Base-by-base conservation (phyloP, 2,329 filamentous ascomycete species). In the Aureobasidium vineae region DNA sequence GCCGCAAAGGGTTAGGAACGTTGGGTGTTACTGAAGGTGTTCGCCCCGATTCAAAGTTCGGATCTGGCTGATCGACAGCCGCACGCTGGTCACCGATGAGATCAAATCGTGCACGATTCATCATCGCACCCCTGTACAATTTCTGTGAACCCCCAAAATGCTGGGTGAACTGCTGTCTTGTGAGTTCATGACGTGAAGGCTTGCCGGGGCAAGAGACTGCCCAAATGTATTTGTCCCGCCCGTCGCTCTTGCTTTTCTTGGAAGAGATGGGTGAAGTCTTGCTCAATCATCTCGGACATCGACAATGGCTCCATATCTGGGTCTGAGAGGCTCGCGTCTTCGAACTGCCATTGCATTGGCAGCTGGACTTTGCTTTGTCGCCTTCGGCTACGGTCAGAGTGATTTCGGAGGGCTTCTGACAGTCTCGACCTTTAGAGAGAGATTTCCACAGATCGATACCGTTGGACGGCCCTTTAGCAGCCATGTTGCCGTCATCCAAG, bases 301-400 rank as follows among this genome's bases (percentile, higher is more conserved):
- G 7, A 59, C n/a, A 49, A 67, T 67, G 66, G 67, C 69, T n/a
- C 66, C 65, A 33, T 70, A 68, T 65, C 67, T 72, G 65, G 70
- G 70, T 28, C 52, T 72, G n/a, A 63, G 66, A 31, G 70, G 70
- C 41, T 45, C 68, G 15, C 52, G 64, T 4, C 53, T 72, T 23
- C 65, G 68, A 26, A 64, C 66, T 11, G 70, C 70, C n/a, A 70
- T 72, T 23, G 70, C 68, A 19, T 56, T 71, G 19, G 63, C 68
- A 6, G 65, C 70, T 38, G 70, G 70, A 26, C 67, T 72, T 3
- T 68, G 69, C 33, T 72, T 72, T 63, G 36, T 72, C 49, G 77
- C 82, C 13, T 83, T 86, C 69, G 84, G 84, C 52, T 86, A 85
- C 88, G 89, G 91, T 75, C 88, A 90, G 77, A 79, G 73, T 57